These are phyloP conservation scores for Saxophila tyrrhenica DNA, from an alignment of 495 filamentous ascomycete genomes.

Conservation along the genomic window DNA sequence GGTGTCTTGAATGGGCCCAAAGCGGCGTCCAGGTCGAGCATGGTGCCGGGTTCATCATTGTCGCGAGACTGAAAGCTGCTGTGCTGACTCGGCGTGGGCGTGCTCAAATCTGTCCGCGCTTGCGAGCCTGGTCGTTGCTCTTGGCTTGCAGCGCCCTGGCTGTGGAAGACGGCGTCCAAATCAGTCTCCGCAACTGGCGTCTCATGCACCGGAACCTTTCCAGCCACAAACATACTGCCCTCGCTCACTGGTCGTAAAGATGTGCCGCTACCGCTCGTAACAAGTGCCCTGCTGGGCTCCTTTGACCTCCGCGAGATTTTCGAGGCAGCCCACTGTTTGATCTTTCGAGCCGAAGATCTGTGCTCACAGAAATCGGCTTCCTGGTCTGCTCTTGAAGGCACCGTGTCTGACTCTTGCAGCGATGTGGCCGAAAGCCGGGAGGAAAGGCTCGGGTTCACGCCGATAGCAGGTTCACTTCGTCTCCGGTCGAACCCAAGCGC, in stretches of 20 bases:
- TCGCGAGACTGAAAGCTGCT: slow-evolving; percentile 36
- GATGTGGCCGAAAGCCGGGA: slow-evolving; percentile 9
- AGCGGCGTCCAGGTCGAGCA: slow-evolving; percentile 95
- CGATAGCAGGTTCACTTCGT: slow-evolving; percentile 27
- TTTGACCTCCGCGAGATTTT: slow-evolving; percentile 14
- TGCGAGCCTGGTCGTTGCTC: slow-evolving; percentile 1
- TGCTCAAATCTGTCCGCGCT: neutral
- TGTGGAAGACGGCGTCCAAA: slow-evolving; percentile 14
- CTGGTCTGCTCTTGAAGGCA: neutral
- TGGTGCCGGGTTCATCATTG: slow-evolving; percentile 54
- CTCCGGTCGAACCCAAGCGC: slow-evolving; percentile 36
- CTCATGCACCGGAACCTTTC: slow-evolving; percentile 5
- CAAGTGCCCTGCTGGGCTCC: neutral
- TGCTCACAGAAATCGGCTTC: neutral
- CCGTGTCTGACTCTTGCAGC: slow-evolving; percentile 6
- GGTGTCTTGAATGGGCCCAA: slow-evolving; percentile 86
- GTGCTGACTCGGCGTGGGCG: slow-evolving; percentile 1
- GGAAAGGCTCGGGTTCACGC: neutral
- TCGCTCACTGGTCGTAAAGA: slow-evolving; percentile 2
- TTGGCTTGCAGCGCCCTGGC: neutral
- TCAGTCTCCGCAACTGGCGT: slow-evolving; percentile 11
- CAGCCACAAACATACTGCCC: slow-evolving; percentile 2
- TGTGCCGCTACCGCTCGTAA: neutral
- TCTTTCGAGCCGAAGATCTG: slow-evolving; percentile 3
- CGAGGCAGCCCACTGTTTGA: slow-evolving; percentile 11